phyloP scores from a whole-genome alignment of 805 yeast species.

The Candida saitoana region DNA sequence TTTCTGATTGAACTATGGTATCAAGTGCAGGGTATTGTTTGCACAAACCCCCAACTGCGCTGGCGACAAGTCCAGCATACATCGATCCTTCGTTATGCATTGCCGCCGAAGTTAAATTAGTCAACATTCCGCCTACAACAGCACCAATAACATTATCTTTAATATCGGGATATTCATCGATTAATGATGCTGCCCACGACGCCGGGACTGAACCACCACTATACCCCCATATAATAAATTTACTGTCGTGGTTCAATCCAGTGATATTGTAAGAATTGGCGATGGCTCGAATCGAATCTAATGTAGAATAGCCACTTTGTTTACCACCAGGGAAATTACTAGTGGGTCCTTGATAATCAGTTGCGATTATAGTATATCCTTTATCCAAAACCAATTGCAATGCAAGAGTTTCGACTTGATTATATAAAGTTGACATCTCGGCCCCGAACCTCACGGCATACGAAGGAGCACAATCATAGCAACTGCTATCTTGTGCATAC shows the following conservation, averaged over 20 bases:
- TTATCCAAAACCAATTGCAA: constrained; percentile 13
- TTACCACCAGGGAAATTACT: constrained; percentile 18
- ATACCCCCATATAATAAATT: constrained; percentile 22
- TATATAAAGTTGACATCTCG: constrained; percentile 7
- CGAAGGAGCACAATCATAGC: constrained; percentile 19
- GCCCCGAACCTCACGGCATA: constrained; percentile 15
- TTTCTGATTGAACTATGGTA: constrained; percentile 5
- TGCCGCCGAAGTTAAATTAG: constrained; percentile 18
- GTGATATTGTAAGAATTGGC: constrained; percentile 10
- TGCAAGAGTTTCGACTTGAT: constrained; percentile 14
- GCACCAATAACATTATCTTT: constrained; percentile 18
- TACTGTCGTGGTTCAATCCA: constrained; percentile 14
- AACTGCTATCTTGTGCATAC: constrained; percentile 17
- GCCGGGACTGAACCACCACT: constrained; percentile 28
- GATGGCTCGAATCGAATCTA: constrained; percentile 18
- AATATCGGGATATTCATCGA: constrained; percentile 27
- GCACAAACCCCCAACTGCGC: constrained; percentile 19
- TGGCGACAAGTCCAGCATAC: constrained; percentile 20
- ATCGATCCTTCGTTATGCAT: constrained; percentile 14
- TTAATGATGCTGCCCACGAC: constrained; percentile 24
- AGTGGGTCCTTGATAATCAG: constrained; percentile 20
- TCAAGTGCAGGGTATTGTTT: constrained; percentile 21
- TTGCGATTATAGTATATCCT: constrained; percentile 18
- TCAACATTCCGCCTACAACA: constrained; percentile 24
- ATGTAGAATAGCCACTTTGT: constrained; percentile 17